phyloP scores from a whole-genome alignment of 2,329 filamentous ascomycete genomes.

The Fusarium anthophilum region DNA sequence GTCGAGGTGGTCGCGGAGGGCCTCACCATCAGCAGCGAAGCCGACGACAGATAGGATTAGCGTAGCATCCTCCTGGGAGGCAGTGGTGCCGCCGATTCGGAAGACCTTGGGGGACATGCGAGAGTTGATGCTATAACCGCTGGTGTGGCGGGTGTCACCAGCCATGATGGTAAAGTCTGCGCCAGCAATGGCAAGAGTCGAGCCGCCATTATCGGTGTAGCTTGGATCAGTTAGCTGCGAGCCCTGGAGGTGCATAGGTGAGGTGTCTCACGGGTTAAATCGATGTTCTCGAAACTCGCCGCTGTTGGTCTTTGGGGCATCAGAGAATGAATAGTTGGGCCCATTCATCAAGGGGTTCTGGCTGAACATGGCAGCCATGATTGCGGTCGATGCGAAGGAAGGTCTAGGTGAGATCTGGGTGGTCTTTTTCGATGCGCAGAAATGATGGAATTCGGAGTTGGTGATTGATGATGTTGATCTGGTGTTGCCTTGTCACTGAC shows the following conservation, averaged over 20 bases:
- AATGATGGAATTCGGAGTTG: slow-evolving; percentile 9
- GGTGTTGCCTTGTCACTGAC: slow-evolving; percentile 34
- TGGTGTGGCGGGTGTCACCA: slow-evolving; percentile 94
- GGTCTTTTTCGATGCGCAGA: slow-evolving; percentile 9
- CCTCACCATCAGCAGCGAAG: slow-evolving; percentile 93
- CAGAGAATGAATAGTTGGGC: slow-evolving; percentile 74
- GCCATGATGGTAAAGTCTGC: slow-evolving; percentile 96
- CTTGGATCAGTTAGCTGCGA: slow-evolving; percentile 54
- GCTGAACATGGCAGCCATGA: slow-evolving; percentile 74
- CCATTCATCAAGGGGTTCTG: slow-evolving; percentile 75
- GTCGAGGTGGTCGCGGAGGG: slow-evolving; percentile 92
- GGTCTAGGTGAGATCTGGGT: neutral
- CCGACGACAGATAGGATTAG: slow-evolving; percentile 94
- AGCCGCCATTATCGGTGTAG: slow-evolving; percentile 98
- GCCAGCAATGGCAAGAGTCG: slow-evolving; percentile 93
- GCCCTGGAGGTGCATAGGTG: neutral
- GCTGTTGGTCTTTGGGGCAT: slow-evolving; percentile 62
- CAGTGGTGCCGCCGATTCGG: slow-evolving; percentile 91
- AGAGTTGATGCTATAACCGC: slow-evolving; percentile 99
- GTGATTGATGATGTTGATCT: slow-evolving; percentile 26
- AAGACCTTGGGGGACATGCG: slow-evolving; percentile 96
- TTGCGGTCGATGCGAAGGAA: slow-evolving; percentile 38
- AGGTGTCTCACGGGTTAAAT: slow-evolving; percentile 83
- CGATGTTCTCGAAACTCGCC: slow-evolving; percentile 76
- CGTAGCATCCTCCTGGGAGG: slow-evolving; percentile 83